Base-by-base conservation (phyloP, 2,329 filamentous ascomycete genomes). In the Stagonosporopsis vannaccii region DNA sequence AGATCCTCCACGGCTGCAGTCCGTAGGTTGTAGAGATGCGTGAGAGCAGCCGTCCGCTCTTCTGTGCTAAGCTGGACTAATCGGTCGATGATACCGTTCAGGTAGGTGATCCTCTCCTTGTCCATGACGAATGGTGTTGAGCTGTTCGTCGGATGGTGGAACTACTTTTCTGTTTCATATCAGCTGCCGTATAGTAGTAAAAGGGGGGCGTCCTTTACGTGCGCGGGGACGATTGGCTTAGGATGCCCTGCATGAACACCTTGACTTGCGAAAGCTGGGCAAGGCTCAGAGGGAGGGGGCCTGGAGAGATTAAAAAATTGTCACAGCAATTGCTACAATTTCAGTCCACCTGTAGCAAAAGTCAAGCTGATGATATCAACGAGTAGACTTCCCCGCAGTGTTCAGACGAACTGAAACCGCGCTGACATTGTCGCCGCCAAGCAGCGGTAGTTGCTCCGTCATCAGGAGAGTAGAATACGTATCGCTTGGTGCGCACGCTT, bases 1-100 rank as follows among this genome's bases (percentile, higher is more conserved):
- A 56, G 47, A 23, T 56, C 53, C 32, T 56, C 47, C 11, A 56
- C 43, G 6, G 53, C 53, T 13, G 53, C 53, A 22, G 43, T 56
- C 6, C 53, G 53, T 15, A 56, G 23, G 13, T 43, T 51, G 37
- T 47, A 56, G 19, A 56, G 53, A 19, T 51, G 53, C n/a, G 47
- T 51, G 12, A 56, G 53, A 33, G 53, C 47, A 1, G 30, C 30
- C 19, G 47, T 56, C 13, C 53, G 47, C 19, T 51, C 42, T 20
- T 45, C n/a, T 8, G 37, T 20, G 13, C 20, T 46, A 9, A 56
- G 53, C 12, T 39, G 17, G 2, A 33, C 30, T 9, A 56, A 20
- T n/a, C 47, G 35, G 36, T 51, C 43, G 20, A 51, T 33, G 23
- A 56, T 39, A 25, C 32, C 13, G 9, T 56, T 26, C 11, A 56